Evolutionary conservation across 1,284 basidiomycete species (phyloP).

Genomic region (Malassezia slooffiae): DNA sequence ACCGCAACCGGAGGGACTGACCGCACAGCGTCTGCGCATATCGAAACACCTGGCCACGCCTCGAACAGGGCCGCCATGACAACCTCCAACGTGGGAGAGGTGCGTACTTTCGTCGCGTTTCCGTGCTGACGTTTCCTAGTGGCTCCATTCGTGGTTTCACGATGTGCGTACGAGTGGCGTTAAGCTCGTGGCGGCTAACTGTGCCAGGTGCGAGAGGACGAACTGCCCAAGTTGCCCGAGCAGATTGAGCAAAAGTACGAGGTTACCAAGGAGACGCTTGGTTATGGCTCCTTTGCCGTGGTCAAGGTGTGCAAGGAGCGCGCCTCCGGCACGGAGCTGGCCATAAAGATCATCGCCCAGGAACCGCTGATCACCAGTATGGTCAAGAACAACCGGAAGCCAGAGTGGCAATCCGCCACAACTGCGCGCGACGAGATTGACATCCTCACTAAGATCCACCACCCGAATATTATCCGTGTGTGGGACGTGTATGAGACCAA

Average conservation of each 20-base stretch:
- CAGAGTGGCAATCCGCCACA: too few relatives aligned
- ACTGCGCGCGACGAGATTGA: conserved; percentile 25
- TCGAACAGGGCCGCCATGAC: too few relatives aligned
- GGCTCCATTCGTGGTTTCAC: too few relatives aligned
- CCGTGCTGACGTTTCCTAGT: too few relatives aligned
- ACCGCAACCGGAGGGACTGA: too few relatives aligned
- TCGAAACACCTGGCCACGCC: too few relatives aligned
- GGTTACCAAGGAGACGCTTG: conserved; percentile 25
- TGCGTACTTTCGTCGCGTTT: too few relatives aligned
- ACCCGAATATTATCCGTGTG: conserved; percentile 42
- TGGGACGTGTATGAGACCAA: conserved; percentile 44
- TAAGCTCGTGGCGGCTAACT: too few relatives aligned
- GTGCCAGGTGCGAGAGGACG: conserved; percentile 1
- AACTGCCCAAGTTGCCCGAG: background rate
- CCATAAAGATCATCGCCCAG: conserved; percentile 45
- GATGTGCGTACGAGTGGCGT: too few relatives aligned
- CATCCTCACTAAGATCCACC: conserved; percentile 35
- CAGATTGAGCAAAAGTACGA: conserved; percentile 27
- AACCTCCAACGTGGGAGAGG: too few relatives aligned
- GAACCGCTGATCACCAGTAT: conserved; percentile 25
- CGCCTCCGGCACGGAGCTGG: conserved; percentile 28
- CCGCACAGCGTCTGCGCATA: too few relatives aligned
- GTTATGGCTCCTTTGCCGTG: conserved; percentile 42
- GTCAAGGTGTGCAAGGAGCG: conserved; percentile 31
- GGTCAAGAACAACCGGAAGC: too few relatives aligned